Percentiles rank a stretch among this genome's conserved stretches.
Conservation (phyloP, 1,139 yeast genomes). For the Pichia norvegensis region DNA sequence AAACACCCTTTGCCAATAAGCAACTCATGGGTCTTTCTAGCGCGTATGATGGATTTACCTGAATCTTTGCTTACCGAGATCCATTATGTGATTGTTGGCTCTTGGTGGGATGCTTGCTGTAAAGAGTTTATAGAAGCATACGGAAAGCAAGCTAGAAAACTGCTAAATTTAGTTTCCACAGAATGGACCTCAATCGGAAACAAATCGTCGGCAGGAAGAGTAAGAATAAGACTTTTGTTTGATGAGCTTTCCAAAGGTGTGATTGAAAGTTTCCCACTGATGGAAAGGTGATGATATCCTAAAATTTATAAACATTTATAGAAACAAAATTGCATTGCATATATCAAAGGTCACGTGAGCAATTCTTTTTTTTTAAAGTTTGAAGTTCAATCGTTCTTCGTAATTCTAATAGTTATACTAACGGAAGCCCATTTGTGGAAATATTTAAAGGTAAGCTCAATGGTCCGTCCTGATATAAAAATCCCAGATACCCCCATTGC, state of each 20-base stretch:
- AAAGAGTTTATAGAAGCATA: constrained; percentile 45
- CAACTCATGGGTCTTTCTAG: constrained; percentile 60
- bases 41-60: constrained; percentile 60
- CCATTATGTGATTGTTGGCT: constrained; percentile 63
- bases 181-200: constrained; percentile 49
- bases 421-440: too few relatives aligned
- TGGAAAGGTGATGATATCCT: constrained; percentile 14
- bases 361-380: too few relatives aligned
- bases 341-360: neutral
- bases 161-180: constrained; percentile 40
- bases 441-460: constrained; percentile 1
- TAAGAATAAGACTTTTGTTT: constrained; percentile 62
- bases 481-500: constrained; percentile 41
- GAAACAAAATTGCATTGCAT: neutral
- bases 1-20: constrained; percentile 46
- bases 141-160: constrained; percentile 63
- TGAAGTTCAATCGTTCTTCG: too few relatives aligned
- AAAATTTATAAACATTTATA: neutral
- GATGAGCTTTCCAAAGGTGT: constrained; percentile 62
- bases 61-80: constrained; percentile 46
- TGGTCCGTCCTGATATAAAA: constrained; percentile 20
- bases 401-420: too few relatives aligned
- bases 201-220: constrained; percentile 63
- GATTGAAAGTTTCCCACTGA: constrained; percentile 40
- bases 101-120: constrained; percentile 93